phyloP scores from a whole-genome alignment of 345 rosid genomes.

The Barbarea vulgaris region DNA sequence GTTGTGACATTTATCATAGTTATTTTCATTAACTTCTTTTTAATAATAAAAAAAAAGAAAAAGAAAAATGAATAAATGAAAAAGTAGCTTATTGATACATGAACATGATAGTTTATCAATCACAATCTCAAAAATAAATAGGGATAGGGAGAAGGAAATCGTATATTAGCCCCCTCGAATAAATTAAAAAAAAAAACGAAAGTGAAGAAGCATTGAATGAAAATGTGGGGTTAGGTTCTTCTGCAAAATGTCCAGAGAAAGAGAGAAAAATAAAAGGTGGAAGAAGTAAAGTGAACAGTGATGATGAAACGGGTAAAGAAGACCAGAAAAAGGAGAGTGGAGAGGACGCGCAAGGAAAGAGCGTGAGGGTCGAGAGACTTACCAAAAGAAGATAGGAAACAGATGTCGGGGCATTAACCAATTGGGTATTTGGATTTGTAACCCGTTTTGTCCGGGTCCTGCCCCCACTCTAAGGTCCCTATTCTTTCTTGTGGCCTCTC shows the following conservation, averaged over 20 bases:
- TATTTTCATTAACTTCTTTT: too few relatives aligned
- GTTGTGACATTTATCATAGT: background rate
- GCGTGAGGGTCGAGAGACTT: conserved; percentile 29
- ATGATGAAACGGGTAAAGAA: background rate
- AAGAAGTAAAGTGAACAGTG: conserved; percentile 13
- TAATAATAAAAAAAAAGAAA: too few relatives aligned
- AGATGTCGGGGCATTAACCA: conserved; percentile 44
- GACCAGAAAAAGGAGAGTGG: conserved; percentile 9
- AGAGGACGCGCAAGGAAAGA: background rate
- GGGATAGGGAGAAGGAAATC: conserved; percentile 8
- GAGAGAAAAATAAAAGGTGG: background rate
- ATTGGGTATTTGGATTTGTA: conserved; percentile 40
- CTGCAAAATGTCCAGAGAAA: background rate
- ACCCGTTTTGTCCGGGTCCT: conserved; percentile 46
- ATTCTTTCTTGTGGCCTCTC: background rate
- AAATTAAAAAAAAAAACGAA: background rate
- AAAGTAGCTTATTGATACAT: background rate
- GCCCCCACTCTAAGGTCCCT: conserved; percentile 3
- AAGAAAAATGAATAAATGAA: background rate
- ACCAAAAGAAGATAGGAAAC: conserved; percentile 42
- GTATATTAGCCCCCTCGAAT: background rate
- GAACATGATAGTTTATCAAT: conserved; percentile 3
- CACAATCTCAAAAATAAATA: conserved; percentile 17
- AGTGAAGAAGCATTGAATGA: conserved; percentile 36
- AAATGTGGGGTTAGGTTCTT: conserved; percentile 3